Evolutionary conservation across 2,329 filamentous ascomycete species (phyloP).

Genomic region (Chaetomium sp.): DNA sequence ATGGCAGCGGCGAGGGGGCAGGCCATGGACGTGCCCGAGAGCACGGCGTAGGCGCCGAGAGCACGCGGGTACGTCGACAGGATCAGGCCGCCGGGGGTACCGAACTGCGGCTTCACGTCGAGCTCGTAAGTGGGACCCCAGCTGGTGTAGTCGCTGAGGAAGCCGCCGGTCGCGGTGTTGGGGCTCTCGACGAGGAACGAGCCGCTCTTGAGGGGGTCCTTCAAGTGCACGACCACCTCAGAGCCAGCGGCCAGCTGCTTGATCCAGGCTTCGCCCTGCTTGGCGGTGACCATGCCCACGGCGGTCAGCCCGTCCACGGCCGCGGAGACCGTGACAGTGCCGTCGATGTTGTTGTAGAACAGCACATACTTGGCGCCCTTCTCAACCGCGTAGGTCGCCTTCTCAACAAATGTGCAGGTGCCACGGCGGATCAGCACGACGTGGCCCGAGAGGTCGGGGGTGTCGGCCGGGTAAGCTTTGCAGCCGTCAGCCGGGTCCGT

Average conservation of each 20-base stretch:
- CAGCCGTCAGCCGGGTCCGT: conserved; percentile 46
- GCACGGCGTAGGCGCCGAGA: conserved; percentile 39
- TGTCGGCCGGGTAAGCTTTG: conserved; percentile 42
- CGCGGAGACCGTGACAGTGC: conserved; percentile 31
- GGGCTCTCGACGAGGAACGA: conserved; percentile 28
- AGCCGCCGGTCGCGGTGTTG: conserved; percentile 45
- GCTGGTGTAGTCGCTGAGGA: conserved; percentile 45
- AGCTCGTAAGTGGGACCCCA: conserved; percentile 59
- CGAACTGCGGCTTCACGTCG: conserved; percentile 43
- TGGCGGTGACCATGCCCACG: conserved; percentile 36
- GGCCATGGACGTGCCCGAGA: conserved; percentile 50
- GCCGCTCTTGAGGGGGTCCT: conserved; percentile 32
- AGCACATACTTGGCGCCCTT: conserved; percentile 55
- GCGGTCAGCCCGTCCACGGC: conserved; percentile 30
- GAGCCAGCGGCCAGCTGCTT: conserved; percentile 36
- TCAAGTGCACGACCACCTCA: conserved; percentile 39
- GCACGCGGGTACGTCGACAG: conserved; percentile 44
- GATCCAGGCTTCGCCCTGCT: conserved; percentile 40
- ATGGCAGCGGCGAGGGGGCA: conserved; percentile 46
- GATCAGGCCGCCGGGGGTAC: conserved; percentile 43
- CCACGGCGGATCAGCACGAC: conserved; percentile 57
- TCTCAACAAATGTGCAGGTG: conserved; percentile 48
- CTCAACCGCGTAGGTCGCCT: conserved; percentile 46
- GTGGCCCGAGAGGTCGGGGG: conserved; percentile 49
- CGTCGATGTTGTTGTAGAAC: conserved; percentile 51